Percentiles rank a stretch among this genome's conserved stretches.
These are phyloP conservation scores for Carnegiea gigantea DNA, from an alignment of 179 eudicot genomes.

Conservation along the genomic window DNA sequence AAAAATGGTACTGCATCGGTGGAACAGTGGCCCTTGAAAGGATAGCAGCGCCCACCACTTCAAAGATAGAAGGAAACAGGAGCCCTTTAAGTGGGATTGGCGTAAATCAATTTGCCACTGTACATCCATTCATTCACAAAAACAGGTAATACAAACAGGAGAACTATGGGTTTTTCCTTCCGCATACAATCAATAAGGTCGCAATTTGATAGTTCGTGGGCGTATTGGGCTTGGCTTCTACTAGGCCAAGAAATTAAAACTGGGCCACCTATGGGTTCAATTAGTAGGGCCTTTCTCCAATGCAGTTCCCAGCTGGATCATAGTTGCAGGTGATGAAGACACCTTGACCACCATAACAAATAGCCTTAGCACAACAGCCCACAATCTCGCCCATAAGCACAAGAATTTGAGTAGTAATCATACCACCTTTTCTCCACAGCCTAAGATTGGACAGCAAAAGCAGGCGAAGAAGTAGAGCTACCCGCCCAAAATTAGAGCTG, in stretches of 20 bases:
- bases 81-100: too few species aligned
- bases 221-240: neutral
- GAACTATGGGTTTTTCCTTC: too few species aligned
- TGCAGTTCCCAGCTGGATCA: slow-evolving; percentile 53
- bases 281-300: slow-evolving; percentile 49
- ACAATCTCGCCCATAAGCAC: slow-evolving; percentile 36
- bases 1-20: too few species aligned
- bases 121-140: too few species aligned
- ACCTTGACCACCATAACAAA: slow-evolving; percentile 37
- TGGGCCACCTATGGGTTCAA: neutral
- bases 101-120: too few species aligned
- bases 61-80: too few species aligned
- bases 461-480: slow-evolving; percentile 41
- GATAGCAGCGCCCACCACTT: too few species aligned
- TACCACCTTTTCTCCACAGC: slow-evolving; percentile 38
- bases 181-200: too few species aligned
- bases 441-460: slow-evolving; percentile 38
- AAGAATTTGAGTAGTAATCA: slow-evolving; percentile 42
- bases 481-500: slow-evolving; percentile 76
- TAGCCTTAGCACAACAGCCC: slow-evolving; percentile 63
- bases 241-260: neutral
- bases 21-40: too few species aligned
- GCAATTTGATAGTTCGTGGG: neutral
- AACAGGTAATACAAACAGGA: neutral
- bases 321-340: slow-evolving; percentile 51